Conservation (phyloP, 148 eudicot species). For the Rhododendron kiyosumense region DNA sequence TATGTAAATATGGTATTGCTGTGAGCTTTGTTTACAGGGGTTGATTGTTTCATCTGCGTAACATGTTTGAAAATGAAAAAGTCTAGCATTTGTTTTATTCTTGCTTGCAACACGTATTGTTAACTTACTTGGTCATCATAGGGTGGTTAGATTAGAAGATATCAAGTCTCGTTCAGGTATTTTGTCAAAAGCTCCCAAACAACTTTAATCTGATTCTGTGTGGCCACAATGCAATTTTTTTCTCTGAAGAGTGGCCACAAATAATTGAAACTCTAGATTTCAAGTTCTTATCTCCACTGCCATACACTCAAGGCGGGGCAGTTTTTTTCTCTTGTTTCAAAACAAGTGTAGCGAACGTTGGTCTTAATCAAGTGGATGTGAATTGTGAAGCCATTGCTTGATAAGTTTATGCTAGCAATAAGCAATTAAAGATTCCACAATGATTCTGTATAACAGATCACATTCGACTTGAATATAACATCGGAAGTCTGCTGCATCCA, state of each 20-base stretch:
- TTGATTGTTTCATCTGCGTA: neutral
- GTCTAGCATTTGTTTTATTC: neutral
- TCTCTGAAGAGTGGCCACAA: neutral
- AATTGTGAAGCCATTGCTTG: neutral
- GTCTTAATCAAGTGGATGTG: neutral
- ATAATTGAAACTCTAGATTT: neutral
- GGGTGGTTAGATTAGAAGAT: neutral
- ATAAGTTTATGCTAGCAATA: neutral
- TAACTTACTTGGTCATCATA: neutral
- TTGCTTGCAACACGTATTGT: neutral
- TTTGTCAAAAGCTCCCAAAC: neutral
- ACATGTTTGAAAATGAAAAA: neutral
- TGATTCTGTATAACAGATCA: neutral
- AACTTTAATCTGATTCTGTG: neutral
- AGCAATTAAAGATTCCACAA: neutral
- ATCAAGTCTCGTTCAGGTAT: neutral
- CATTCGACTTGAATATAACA: neutral
- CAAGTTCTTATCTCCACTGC: neutral
- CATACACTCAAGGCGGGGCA: neutral
- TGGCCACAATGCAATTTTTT: neutral
- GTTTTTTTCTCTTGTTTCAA: neutral
- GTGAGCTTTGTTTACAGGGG: neutral
- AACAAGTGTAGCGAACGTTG: neutral
- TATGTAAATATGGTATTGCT: neutral
- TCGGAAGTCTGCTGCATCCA: neutral